These are phyloP conservation scores for Solanum bulbocastanum DNA, from an alignment of 257 asterid genomes.

Conservation along the genomic window DNA sequence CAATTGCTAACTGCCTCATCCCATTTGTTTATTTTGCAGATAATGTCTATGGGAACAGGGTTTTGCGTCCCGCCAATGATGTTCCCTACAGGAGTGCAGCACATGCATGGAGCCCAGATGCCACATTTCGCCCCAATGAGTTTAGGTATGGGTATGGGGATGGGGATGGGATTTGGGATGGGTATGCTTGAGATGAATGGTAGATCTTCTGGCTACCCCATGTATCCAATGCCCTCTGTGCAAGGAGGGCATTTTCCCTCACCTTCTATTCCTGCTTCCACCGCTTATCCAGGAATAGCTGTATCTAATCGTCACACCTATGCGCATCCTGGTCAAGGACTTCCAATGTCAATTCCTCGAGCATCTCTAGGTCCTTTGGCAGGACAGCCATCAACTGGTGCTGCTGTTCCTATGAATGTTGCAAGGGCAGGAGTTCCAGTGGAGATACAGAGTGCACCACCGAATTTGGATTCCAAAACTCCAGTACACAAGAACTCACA, in stretches of 20 bases:
- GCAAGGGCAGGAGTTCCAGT: slow-evolving; percentile 13
- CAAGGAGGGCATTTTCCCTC: slow-evolving; percentile 45
- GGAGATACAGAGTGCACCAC: slow-evolving; percentile 27
- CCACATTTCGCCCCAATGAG: slow-evolving; percentile 65
- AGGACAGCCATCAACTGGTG: slow-evolving; percentile 20
- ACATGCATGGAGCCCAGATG: slow-evolving; percentile 58
- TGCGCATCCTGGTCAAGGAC: slow-evolving; percentile 55
- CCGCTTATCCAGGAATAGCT: slow-evolving; percentile 41
- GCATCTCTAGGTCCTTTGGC: slow-evolving; percentile 36
- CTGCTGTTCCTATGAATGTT: slow-evolving; percentile 23
- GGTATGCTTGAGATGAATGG: slow-evolving; percentile 69
- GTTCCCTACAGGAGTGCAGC: slow-evolving; percentile 65
- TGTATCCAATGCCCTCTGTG: slow-evolving; percentile 41
- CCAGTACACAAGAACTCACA: slow-evolving; percentile 14
- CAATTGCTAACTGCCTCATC: not conserved
- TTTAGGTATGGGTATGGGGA: slow-evolving; percentile 50
- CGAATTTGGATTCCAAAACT: slow-evolving; percentile 16
- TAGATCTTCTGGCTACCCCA: slow-evolving; percentile 43
- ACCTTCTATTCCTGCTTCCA: slow-evolving; percentile 27
- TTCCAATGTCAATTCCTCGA: slow-evolving; percentile 30
- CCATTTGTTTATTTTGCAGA: slow-evolving; percentile 31
- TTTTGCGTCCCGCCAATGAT: slow-evolving; percentile 79
- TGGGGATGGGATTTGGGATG: slow-evolving; percentile 52
- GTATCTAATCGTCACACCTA: slow-evolving; percentile 33
- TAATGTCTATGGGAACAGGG: slow-evolving; percentile 95